Evolutionary conservation across 495 filamentous ascomycete genomes (phyloP), one percentile per base, ranked within the genome.

Genomic region (Hypoxylon cercidicola): DNA sequence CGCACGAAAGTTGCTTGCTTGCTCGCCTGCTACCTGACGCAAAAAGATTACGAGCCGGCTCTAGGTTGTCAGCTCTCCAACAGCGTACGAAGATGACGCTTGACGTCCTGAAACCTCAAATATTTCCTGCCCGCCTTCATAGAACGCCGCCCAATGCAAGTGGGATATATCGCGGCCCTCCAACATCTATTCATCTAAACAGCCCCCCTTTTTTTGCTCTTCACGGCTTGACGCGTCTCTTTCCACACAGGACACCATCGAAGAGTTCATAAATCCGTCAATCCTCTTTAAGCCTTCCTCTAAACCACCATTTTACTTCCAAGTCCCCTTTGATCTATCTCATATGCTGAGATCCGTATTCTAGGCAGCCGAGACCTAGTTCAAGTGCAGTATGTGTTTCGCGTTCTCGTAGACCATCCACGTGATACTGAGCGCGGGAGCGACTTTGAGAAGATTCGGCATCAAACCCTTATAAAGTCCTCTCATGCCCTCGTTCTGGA

Each of bases 331-430:
- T 20, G 16, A 18, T 16, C 16, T 19, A 3, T 11, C 4, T 16
- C 11, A 8, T 16, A 9, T 20, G 3, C 2, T 40, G 2, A 25
- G 37, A 7, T 35, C 34, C 13, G 13, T 35, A 35, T 10, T 13
- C 34, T 10, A 13, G 34, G 8, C 37, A 7, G 37, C 41, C 18
- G 11, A n/a, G 20, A 5, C 9, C 39, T 76, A 94, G 64, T 78
- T 87, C 57, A 97, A 78, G 18, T 87, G 84, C 61, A 97, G 79
- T 23, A 89, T 73, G 53, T 84, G 86, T 81, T 99, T 99, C 49
- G 91, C 86, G 71, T 97, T 97, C 76, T 99, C 95, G 74, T 99
- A 99, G 48, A 95, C 93, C 74, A 98, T 90, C 81, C 97, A 99
- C 40, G 94, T 93, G 75, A 99, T 99, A 60, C 91, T 96, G 20